Conservation (phyloP, 2,329 filamentous ascomycete species). For the Elsinoe australis region DNA sequence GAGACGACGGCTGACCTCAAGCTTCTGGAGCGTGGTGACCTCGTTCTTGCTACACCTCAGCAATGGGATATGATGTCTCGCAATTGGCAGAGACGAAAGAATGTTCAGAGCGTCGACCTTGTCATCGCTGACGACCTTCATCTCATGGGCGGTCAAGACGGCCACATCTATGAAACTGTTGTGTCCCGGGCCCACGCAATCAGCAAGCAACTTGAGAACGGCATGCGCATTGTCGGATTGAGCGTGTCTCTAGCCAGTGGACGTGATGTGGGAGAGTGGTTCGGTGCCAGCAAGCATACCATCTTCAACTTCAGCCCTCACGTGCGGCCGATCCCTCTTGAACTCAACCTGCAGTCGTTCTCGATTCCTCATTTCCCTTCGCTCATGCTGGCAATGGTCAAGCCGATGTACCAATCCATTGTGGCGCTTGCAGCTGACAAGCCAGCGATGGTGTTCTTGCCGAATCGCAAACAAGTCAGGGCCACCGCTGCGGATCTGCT, state of each 20-base stretch:
- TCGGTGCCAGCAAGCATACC: conserved; percentile 93
- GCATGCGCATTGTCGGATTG: conserved; percentile 79
- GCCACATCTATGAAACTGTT: conserved; percentile 89
- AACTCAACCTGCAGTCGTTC: conserved; percentile 92
- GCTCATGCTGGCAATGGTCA: conserved; percentile 96
- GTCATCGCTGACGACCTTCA: conserved; percentile 96
- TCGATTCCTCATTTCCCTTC: conserved; percentile 95
- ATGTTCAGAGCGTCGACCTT: conserved; percentile 79
- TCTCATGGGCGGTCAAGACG: conserved; percentile 76
- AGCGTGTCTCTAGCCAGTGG: conserved; percentile 91
- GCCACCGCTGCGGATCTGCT: conserved; percentile 80
- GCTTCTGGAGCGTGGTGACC: conserved; percentile 74
- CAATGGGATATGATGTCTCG: conserved; percentile 96
- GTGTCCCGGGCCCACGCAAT: conserved; percentile 99
- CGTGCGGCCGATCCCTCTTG: conserved; percentile 77
- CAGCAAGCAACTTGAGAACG: conserved; percentile 74
- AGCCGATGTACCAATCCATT: conserved; percentile 83
- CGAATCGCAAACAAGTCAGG: conserved; percentile 85
- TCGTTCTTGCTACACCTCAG: conserved; percentile 82
- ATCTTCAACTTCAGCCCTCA: conserved; percentile 98
- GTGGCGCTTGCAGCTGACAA: conserved; percentile 76
- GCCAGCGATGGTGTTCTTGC: conserved; percentile 85
- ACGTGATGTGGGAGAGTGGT: conserved; percentile 92
- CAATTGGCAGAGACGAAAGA: conserved; percentile 94
- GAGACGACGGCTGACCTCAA: conserved; percentile 88